Conservation (phyloP, 352 stramenopile species). For the Aphanomyces invadans region DNA sequence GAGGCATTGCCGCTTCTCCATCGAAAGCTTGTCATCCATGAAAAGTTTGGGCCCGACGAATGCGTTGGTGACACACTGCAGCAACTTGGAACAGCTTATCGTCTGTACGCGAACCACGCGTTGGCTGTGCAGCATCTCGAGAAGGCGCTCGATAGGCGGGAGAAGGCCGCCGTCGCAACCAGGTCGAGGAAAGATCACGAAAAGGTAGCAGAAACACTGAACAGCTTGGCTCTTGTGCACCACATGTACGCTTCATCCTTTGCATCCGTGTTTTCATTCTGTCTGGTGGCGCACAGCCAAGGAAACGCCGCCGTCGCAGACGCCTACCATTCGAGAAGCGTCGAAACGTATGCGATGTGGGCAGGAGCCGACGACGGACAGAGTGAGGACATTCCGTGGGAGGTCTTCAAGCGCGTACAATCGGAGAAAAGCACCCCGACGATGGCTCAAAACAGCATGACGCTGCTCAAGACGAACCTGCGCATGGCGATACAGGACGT, state of each 20-base stretch:
- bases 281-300: too few relatives aligned
- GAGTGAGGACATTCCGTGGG: slow-evolving; percentile 67
- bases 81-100: slow-evolving; percentile 59
- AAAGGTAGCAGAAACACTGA: slow-evolving; percentile 60
- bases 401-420: slow-evolving; percentile 70
- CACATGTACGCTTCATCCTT: slow-evolving; percentile 45
- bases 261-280: too few relatives aligned
- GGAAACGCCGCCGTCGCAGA: slow-evolving; percentile 30
- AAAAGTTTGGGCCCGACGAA: slow-evolving; percentile 62
- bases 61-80: slow-evolving; percentile 55
- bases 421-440: slow-evolving; percentile 49
- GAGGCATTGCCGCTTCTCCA: slow-evolving; percentile 62
- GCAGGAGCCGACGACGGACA: slow-evolving; percentile 59
- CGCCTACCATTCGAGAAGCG: slow-evolving; percentile 46
- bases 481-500: slow-evolving; percentile 41
- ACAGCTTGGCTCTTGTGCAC: slow-evolving; percentile 54
- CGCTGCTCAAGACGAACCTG: slow-evolving; percentile 52
- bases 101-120: slow-evolving; percentile 41
- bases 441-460: slow-evolving; percentile 49
- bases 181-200: too few relatives aligned
- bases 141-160: slow-evolving; percentile 40
- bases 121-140: slow-evolving; percentile 54
- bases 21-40: slow-evolving; percentile 71
- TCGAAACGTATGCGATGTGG: slow-evolving; percentile 43
- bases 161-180: slow-evolving; percentile 36